Conservation (phyloP, 305 asterid species). For the Rubia peregrina region DNA sequence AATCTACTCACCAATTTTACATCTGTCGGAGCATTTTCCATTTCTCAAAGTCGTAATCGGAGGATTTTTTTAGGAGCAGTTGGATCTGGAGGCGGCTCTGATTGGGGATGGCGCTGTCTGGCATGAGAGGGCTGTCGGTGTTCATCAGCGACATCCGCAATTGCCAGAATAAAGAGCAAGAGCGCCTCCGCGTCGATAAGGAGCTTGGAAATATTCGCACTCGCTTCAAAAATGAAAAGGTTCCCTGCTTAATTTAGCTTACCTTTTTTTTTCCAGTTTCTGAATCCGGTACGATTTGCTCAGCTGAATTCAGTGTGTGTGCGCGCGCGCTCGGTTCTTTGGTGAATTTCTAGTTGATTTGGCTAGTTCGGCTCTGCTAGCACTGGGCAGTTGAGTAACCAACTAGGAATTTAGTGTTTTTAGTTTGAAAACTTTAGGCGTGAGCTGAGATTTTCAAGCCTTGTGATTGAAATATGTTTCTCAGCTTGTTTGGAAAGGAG, state of each 20-base stretch:
- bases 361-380: not conserved
- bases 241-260: not conserved
- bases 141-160: conserved; percentile 87
- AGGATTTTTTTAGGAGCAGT: conserved; percentile 18
- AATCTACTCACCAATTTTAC: not conserved
- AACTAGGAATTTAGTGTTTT: not conserved
- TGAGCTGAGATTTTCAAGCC: not conserved
- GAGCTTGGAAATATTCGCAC: conserved; percentile 98
- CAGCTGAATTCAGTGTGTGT: not conserved
- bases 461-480: conserved; percentile 7
- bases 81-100: conserved; percentile 58
- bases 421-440: not conserved
- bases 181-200: conserved; percentile 96
- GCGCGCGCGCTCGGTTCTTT: not conserved
- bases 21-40: conserved; percentile 3
- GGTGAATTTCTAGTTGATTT: not conserved
- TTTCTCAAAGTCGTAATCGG: conserved; percentile 14
- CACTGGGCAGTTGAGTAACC: not conserved
- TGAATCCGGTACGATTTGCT: not conserved
- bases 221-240: conserved; percentile 96
- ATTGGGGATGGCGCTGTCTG: conserved; percentile 87
- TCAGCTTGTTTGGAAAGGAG: not conserved
- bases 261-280: not conserved
- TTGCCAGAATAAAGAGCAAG: conserved; percentile 97
- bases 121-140: conserved; percentile 72